Percentiles rank a stretch among this genome's conserved stretches.
Evolutionary conservation across 208 protist genomes (phyloP).

Genomic region (Wallacemonas sp.): DNA sequence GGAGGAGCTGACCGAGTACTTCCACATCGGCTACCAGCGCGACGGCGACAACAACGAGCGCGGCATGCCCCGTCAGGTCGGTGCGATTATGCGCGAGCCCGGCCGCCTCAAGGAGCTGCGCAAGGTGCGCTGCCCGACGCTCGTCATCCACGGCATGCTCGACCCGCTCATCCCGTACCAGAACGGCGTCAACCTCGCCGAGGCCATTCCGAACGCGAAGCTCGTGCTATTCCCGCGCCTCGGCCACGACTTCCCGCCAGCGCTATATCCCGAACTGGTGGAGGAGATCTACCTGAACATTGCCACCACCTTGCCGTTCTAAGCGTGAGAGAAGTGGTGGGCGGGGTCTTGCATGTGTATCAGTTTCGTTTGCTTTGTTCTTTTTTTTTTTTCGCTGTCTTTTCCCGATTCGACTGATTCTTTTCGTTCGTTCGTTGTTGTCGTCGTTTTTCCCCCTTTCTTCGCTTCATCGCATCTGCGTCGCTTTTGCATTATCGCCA

Average conservation of each 20-base stretch:
- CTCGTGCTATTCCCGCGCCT: conserved; percentile 71
- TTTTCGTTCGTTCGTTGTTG: neutral
- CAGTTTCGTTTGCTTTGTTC: neutral
- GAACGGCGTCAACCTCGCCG: conserved; percentile 59
- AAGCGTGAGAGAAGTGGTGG: too few relatives aligned
- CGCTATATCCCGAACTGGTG: conserved; percentile 37
- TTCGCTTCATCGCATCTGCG: too few relatives aligned
- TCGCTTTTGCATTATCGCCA: too few relatives aligned
- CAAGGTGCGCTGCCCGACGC: conserved; percentile 42
- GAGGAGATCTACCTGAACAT: conserved; percentile 62
- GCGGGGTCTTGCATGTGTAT: too few relatives aligned
- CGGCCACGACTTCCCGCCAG: conserved; percentile 54
- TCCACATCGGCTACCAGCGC: conserved; percentile 21
- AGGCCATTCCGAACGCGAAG: conserved; percentile 51
- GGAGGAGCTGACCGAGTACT: conserved; percentile 28
- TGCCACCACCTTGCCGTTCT: neutral
- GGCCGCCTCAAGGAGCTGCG: conserved; percentile 44
- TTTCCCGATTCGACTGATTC: too few relatives aligned
- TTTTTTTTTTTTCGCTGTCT: neutral
- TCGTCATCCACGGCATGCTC: conserved; percentile 68
- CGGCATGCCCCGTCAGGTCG: conserved; percentile 50
- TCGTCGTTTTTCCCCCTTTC: too few relatives aligned
- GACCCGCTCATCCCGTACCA: conserved; percentile 67
- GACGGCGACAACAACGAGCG: conserved; percentile 29
- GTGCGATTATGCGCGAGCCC: conserved; percentile 57